These are phyloP conservation scores for Pyrus pyrifolia DNA, from an alignment of 306 rosid species.

Conservation along the genomic window DNA sequence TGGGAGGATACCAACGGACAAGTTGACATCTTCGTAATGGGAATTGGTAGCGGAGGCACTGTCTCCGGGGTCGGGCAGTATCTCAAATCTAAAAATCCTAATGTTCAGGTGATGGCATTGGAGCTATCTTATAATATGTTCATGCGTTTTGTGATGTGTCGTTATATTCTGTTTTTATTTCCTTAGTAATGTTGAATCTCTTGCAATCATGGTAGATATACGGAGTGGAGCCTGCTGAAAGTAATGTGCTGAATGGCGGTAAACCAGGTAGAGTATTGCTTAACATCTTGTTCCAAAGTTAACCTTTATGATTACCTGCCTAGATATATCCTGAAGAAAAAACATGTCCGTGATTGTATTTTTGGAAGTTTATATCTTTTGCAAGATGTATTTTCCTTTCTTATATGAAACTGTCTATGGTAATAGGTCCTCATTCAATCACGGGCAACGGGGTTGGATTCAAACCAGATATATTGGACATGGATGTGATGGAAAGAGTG, in stretches of 20 bases:
- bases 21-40: conserved; percentile 97
- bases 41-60: conserved; percentile 97
- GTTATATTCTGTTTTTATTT: conserved; percentile 6
- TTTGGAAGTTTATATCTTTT: background rate
- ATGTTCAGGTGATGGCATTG: conserved; percentile 52
- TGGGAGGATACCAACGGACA: conserved; percentile 94
- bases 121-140: background rate
- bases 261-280: conserved; percentile 66
- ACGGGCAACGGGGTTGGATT: conserved; percentile 93
- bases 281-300: background rate
- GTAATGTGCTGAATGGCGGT: conserved; percentile 81
- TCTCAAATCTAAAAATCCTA: conserved; percentile 80
- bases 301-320: background rate
- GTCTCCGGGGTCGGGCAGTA: conserved; percentile 96
- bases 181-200: conserved; percentile 11
- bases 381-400: background rate
- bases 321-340: background rate
- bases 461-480: conserved; percentile 92
- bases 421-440: conserved; percentile 78
- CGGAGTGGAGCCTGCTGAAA: conserved; percentile 94
- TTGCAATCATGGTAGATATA: conserved; percentile 36
- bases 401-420: conserved; percentile 14
- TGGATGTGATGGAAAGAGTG: conserved; percentile 90
- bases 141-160: background rate
- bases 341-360: background rate